These are phyloP conservation scores for Cunninghamia lanceolata DNA, from an alignment of 75 land plant species.

Conservation along the genomic window DNA sequence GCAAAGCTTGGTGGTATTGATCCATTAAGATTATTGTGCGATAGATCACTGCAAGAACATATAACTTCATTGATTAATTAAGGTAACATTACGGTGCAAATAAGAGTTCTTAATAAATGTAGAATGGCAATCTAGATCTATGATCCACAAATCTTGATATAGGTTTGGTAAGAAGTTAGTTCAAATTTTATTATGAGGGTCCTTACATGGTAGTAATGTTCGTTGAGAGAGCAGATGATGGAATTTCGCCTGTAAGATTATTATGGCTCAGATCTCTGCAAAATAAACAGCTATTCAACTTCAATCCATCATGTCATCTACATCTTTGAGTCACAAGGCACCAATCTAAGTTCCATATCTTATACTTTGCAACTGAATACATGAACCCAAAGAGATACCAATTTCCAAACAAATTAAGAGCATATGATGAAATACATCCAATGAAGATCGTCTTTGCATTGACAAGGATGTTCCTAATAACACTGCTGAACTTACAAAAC, in stretches of 20 bases:
- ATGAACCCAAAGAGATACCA: neutral
- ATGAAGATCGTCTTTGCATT: neutral
- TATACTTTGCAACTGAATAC: neutral
- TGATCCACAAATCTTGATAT: neutral
- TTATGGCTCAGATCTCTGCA: constrained; percentile 65
- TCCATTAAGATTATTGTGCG: constrained; percentile 50
- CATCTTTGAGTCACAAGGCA: neutral
- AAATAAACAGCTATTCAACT: neutral
- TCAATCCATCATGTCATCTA: neutral
- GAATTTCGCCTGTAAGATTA: constrained; percentile 56
- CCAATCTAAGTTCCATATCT: neutral
- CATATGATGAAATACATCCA: neutral
- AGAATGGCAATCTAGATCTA: neutral
- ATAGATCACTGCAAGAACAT: constrained; percentile 40
- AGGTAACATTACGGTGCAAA: neutral
- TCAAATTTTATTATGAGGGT: neutral
- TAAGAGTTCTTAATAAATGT: neutral
- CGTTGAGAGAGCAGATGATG: constrained; percentile 30
- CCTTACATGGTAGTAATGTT: constrained; percentile 64
- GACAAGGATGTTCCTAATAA: neutral
- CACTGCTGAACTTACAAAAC: constrained; percentile 50
- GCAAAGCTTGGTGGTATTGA: constrained; percentile 53
- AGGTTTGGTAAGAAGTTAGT: neutral
- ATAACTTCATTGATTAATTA: neutral
- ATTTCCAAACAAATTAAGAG: neutral